Evolutionary conservation across 345 rosid species (phyloP), one percentile per base, ranked within the genome.

Genomic region (Arabis alpina): DNA sequence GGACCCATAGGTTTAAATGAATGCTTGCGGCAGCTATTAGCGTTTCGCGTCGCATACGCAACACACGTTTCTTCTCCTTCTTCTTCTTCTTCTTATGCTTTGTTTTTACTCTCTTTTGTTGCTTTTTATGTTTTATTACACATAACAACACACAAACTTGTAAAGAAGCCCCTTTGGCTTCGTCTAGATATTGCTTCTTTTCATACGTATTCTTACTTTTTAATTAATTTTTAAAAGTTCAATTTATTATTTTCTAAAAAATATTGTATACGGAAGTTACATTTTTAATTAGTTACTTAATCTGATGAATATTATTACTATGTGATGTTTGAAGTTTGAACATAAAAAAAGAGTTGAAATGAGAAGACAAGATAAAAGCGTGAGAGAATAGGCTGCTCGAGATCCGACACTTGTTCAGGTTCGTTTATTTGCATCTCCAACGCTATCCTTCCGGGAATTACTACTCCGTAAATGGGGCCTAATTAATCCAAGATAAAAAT

Each of bases 151-250:
- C n/a, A n/a, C n/a, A n/a, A n/a, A 54, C 54, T 42, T 75, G 47
- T 37, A 61, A 68, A 61, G 56, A 68, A 68, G 64, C 59, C 15
- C 63, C 63, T 66, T 67, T 67, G 73, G 73, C 67, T 74, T 66
- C 73, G 40, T 1, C 58, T 13, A 68, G 64, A 68, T 45, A 47
- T 68, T 75, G 58, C 69, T 75, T 75, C 74, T 61, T 61, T 44
- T n/a, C 69, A 16, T 68, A 75, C 69, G 73, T 60, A 61, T 54
- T 52, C 63, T 68, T 2, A 3, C 13, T 37, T 56, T n/a, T 64
- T 13, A 16, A 0, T 49, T 27, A 49, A 25, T 9, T 8, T 45
- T 36, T 19, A 3, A 4, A 61, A 2, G 4, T 24, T 27, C 23
- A 10, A 13, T 52, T 54, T n/a, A 47, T 14, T 44, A 1, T 36